Base-by-base conservation (phyloP, 805 yeast species). In the Candida xyloterini region DNA sequence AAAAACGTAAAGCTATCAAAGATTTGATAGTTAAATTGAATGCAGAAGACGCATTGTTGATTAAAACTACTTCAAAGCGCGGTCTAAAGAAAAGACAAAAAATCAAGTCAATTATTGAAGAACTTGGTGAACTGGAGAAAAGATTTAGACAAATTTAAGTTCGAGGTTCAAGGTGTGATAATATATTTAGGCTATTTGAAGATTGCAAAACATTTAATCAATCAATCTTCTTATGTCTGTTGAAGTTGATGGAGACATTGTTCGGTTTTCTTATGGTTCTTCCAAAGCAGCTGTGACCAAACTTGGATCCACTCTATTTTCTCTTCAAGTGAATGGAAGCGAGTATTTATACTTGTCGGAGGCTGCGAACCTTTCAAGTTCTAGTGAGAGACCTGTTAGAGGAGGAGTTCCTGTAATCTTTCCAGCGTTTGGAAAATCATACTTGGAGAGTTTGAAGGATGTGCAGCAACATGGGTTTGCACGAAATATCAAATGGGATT, bases 381-480 rank as follows among this genome's bases (percentile, higher is more conserved):
- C 30, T 9, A 29, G 32, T 23, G 20, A 27, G 13, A 20, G 25
- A 21, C 55, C 55, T 9, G 50, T 51, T 13, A 46, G 55, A 24
- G 55, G 55, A 7, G 55, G 55, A 1, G 22, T 44, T 16, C 55
- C 55, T 18, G 33, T 51, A 13, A 40, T 51, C 5, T 51, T 51
- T 26, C 55, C 55, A 2, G 48, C 47, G 3, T 51, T 51, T 40
- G 55, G 55, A 4, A 47, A 47, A 28, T 51, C 55, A 5, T 39
- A 40, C 13, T 31, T 51, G 26, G 44, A 42, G n/a, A 46, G 51
- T 22, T 33, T 51, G 37, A 33, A 40, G 21, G 21, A 26, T 2
- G 37, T 51, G 2, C 51, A 46, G 37, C 52, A 49, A 15, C 55
- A 51, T 29, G 55, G 55, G 29, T 51, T 51, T 43, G 55, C 53